Evolutionary conservation across 2,329 filamentous ascomycete genomes (phyloP).

Genomic region (Hymenoscyphus fructigenus): DNA sequence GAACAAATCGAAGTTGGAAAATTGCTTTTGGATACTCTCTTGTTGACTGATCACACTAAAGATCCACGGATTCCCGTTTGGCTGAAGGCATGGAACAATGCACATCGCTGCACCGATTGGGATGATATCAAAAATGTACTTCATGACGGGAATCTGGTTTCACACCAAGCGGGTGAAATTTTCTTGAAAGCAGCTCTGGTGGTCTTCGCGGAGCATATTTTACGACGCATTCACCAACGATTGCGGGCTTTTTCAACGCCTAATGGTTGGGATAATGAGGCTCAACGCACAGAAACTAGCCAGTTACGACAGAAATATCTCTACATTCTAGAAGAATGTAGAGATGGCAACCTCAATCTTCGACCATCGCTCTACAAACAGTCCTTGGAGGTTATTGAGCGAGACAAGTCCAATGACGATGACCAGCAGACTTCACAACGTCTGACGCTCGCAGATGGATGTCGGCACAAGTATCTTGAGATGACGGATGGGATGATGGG

Average conservation of each 20-base stretch:
- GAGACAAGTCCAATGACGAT: slow-evolving; percentile 11
- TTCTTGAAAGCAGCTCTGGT: slow-evolving; percentile 24
- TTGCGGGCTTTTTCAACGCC: slow-evolving; percentile 10
- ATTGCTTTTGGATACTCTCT: slow-evolving; percentile 21
- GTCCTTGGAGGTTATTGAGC: slow-evolving; percentile 22
- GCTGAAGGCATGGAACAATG: slow-evolving; percentile 17
- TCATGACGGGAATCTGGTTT: slow-evolving; percentile 11
- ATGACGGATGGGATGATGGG: slow-evolving; percentile 7
- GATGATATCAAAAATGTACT: slow-evolving; percentile 21
- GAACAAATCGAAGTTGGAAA: slow-evolving; percentile 24
- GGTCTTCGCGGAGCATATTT: slow-evolving; percentile 23
- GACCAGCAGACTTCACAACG: not conserved
- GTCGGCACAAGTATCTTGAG: slow-evolving; percentile 22
- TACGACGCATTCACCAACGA: slow-evolving; percentile 12
- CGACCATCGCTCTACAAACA: slow-evolving; percentile 23
- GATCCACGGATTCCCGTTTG: slow-evolving; percentile 12
- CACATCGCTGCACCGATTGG: slow-evolving; percentile 20
- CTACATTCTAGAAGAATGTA: slow-evolving; percentile 23
- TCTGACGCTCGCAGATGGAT: slow-evolving; percentile 16
- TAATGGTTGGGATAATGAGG: slow-evolving; percentile 5
- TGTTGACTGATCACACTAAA: slow-evolving; percentile 1
- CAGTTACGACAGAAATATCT: slow-evolving; percentile 17
- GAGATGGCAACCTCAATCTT: slow-evolving; percentile 16
- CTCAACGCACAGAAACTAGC: slow-evolving; percentile 4
- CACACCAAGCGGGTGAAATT: slow-evolving; percentile 14